Base-by-base conservation (phyloP, 2,329 filamentous ascomycete genomes). In the Eurotiales sp. region DNA sequence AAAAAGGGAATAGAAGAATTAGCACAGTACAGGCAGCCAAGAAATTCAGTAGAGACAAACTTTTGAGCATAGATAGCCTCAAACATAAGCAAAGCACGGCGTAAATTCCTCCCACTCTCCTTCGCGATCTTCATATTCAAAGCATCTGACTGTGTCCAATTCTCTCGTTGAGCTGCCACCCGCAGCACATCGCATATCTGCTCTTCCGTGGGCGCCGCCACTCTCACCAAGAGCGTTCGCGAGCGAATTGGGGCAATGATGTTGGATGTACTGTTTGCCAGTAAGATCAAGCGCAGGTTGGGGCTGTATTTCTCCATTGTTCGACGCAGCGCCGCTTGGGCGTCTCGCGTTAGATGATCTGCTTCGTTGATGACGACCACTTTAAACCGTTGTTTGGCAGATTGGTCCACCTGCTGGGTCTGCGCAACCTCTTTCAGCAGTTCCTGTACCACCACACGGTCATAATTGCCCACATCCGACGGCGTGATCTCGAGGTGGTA, bases 221-320 rank as follows among this genome's bases (percentile, higher is more conserved):
- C 93, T 58, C 93, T 82, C 50, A 99, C 90, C 45, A 99, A 79
- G 68, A 99, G 76, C 48, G 91, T 96, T 70, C 93, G 81, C 62
- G 88, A 95, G 58, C 92, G 83, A 66, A 99, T 99, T 0, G 93
- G 93, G n/a, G 93, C 92, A 69, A 99, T 99, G 62, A 99, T 99
- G 65, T 97, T 97, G 57, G 91, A 91, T 19, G 93, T 99, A 59
- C 88, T 95, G 68, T 97, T 97, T 44, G 93, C 93, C 54, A 99
- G 75, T 54, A 99, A 75, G 44, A 99, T 97, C 60, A 99, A 72
- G 19, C 93, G 82, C 65, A 99, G 65, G 68, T 99, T 99, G 12
- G 92, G 91, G 63, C 88, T 95, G 77, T 99, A 99, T 72, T 99
- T 99, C 74, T 99, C 93, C 93, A 99, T 99, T 0, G 93, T 99